Conservation (phyloP, 108 stramenopile species). For the Cyclotella choctawhatcheeana region DNA sequence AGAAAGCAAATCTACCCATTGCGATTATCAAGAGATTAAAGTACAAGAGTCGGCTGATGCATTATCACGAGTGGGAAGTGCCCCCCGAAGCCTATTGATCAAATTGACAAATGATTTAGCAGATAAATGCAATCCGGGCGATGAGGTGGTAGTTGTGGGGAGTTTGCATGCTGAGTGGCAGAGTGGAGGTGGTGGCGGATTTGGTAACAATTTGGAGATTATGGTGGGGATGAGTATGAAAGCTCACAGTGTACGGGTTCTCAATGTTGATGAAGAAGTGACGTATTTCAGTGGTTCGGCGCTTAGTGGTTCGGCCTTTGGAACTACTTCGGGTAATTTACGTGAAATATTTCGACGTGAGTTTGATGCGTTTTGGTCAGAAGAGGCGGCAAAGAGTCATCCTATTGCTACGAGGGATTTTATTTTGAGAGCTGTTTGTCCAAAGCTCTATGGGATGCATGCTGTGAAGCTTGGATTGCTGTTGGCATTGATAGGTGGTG, state of each 20-base stretch:
- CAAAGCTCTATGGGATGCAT: slow-evolving; percentile 94
- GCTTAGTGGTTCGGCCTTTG: slow-evolving; percentile 17
- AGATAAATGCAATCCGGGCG: slow-evolving; percentile 95
- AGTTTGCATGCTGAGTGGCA: slow-evolving; percentile 89
- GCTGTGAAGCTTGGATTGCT: slow-evolving; percentile 95
- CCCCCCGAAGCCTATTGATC: slow-evolving; percentile 91
- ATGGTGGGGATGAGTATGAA: slow-evolving; percentile 88
- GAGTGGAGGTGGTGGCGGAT: slow-evolving; percentile 56
- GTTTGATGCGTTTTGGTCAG: slow-evolving; percentile 89
- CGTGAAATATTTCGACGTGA: slow-evolving; percentile 80
- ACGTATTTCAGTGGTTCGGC: background rate
- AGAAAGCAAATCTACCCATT: slow-evolving; percentile 55
- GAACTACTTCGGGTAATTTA: slow-evolving; percentile 30
- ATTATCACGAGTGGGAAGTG: slow-evolving; percentile 72
- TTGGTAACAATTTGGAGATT: slow-evolving; percentile 62
- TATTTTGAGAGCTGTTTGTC: slow-evolving; percentile 93
- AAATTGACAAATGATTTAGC: slow-evolving; percentile 95
- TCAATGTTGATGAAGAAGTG: slow-evolving; percentile 52
- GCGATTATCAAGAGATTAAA: slow-evolving; percentile 98
- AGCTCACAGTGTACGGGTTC: slow-evolving; percentile 88
- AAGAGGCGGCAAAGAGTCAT: slow-evolving; percentile 24
- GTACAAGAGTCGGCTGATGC: slow-evolving; percentile 92
- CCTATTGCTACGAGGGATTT: slow-evolving; percentile 92
- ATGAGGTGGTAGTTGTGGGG: slow-evolving; percentile 96
- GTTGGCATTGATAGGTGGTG: slow-evolving; percentile 93